These are phyloP conservation scores for Tetrapisispora taiwanensis DNA, from an alignment of 805 yeast genomes.

Conservation along the genomic window DNA sequence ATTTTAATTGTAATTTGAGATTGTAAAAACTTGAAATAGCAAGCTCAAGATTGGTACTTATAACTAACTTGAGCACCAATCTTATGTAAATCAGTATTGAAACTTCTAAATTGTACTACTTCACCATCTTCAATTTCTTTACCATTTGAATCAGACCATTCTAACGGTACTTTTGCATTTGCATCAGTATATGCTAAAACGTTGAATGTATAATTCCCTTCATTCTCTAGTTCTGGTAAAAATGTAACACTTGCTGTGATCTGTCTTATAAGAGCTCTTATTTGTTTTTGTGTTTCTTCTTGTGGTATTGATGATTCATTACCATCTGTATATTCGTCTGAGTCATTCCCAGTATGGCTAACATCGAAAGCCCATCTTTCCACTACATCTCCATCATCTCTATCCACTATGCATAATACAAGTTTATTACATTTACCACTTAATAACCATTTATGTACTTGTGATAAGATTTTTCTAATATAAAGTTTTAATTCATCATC, in stretches of 20 bases:
- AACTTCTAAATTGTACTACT: conserved; percentile 56
- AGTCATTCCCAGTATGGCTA: conserved; percentile 25
- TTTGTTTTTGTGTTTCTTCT: conserved; percentile 52
- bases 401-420: conserved; percentile 62
- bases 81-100: conserved; percentile 56
- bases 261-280: conserved; percentile 80
- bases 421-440: conserved; percentile 58
- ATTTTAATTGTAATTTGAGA: no score
- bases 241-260: conserved; percentile 82
- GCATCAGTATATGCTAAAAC: conserved; percentile 77
- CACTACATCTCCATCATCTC: conserved; percentile 53
- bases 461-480: conserved; percentile 55
- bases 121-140: conserved; percentile 51
- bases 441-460: conserved; percentile 64
- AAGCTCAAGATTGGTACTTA: conserved; percentile 8
- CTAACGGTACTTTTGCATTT: conserved; percentile 55
- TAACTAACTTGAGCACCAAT: conserved; percentile 61
- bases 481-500: conserved; percentile 71
- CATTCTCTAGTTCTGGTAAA: conserved; percentile 57
- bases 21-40: no score
- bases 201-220: conserved; percentile 62
- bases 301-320: conserved; percentile 18
- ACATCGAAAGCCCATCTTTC: conserved; percentile 85
- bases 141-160: conserved; percentile 68
- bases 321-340: conserved; percentile 2